phyloP scores from a whole-genome alignment of 345 rosid genomes.

The Streptanthus diversifolius region DNA sequence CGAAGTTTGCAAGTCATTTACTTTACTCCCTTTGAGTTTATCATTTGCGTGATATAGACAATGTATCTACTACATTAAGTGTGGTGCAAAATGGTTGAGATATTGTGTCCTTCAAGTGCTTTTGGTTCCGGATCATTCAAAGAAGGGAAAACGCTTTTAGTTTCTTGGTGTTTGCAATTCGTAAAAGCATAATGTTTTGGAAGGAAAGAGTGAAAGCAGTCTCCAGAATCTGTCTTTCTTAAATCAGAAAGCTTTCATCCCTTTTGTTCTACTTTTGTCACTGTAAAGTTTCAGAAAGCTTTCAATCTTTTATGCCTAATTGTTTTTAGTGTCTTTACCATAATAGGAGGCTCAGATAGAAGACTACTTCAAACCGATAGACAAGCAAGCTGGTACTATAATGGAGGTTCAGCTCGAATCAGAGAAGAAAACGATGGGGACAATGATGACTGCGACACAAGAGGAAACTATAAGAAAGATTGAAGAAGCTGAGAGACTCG shows the following conservation, averaged over 20 bases:
- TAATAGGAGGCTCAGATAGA: slow-evolving; percentile 79
- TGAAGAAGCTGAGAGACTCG: slow-evolving; percentile 50
- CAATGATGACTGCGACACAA: slow-evolving; percentile 64
- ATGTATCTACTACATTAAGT: not conserved
- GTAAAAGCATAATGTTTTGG: not conserved
- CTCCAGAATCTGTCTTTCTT: not conserved
- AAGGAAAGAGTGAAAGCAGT: not conserved
- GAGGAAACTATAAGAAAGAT: slow-evolving; percentile 53
- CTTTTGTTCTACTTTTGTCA: not conserved
- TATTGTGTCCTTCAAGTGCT: not conserved
- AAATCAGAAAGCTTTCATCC: not conserved
- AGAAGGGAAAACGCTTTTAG: not conserved
- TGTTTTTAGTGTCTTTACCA: not conserved
- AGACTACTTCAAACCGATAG: slow-evolving; percentile 79
- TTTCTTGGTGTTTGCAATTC: not conserved
- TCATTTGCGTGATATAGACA: not conserved
- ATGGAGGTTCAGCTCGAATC: slow-evolving; percentile 84
- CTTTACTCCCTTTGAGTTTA: not conserved
- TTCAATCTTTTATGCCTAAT: too few relatives aligned
- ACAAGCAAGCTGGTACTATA: slow-evolving; percentile 68
- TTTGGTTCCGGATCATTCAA: not conserved
- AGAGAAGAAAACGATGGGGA: slow-evolving; percentile 71
- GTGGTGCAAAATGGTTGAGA: not conserved
- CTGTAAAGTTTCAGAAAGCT: not conserved
- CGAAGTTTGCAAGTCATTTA: not conserved